Base-by-base conservation (phyloP, 1,284 basidiomycete species). In the Pseudozyma flocculosa region DNA sequence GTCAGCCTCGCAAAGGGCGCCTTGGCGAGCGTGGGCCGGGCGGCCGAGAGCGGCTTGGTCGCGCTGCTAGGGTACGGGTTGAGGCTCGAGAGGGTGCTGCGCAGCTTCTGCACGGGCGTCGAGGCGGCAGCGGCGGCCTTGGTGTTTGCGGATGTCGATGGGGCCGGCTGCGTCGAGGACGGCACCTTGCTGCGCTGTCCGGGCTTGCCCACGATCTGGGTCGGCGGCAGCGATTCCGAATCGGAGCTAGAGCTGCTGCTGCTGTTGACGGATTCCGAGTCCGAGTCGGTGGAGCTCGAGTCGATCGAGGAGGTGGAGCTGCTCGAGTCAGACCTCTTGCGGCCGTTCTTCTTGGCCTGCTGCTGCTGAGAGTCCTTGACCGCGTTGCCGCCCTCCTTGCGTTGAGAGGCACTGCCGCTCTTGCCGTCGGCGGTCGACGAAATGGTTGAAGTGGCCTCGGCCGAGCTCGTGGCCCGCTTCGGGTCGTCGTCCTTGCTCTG, bases 1-100 rank as follows among this genome's bases (percentile, higher is more conserved):
- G 70, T 70, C 11, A 72, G 47, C 14, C 66, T 55, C 13, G 58
- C 55, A 23, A 70, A 70, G 0, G 65, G 45, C 4, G 64, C 23
- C 29, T 41, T 23, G 17, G 53, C 45, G 15, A 43, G 15, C 14
- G 56, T 45, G 14, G 56, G 50, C 18, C 59, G 7, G 3, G 56
- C 61, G 2, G 44, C 50, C 30, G 53, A 22, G 13, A 56, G 60
- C 3, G 54, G 61, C 39, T 64, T 64, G 26, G 30, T 18, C 2
- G 42, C 42, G 50, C 29, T 46, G 55, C n/a, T n/a, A n/a, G n/a
- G n/a, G n/a, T 34, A 34, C 10, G 32, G 32, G 32, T 34, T 34
- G 18, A 40, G 19, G 39, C 39, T 40, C 19, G 19, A 19, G 9
- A 40, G 14, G n/a, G 18, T 44, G 18, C 11, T 30, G 9, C 34